These are phyloP conservation scores for Microcyclospora pomicola DNA, from an alignment of 2,329 filamentous ascomycete genomes.

Conservation along the genomic window DNA sequence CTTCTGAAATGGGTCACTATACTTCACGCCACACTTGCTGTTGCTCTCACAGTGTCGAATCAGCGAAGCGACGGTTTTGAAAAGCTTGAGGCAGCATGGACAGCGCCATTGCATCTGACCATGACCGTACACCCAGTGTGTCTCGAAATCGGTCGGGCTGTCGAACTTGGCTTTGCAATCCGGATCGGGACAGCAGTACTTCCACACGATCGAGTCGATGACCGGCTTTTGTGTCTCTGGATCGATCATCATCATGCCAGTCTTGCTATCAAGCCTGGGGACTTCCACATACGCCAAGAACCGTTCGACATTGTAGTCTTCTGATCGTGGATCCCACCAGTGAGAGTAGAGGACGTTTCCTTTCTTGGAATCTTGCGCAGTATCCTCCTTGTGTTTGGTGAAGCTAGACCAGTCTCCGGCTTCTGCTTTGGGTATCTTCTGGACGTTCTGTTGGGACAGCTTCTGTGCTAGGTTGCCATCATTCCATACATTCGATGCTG, in stretches of 20 bases:
- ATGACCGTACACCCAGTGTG: conserved; percentile 25
- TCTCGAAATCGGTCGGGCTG: conserved; percentile 18
- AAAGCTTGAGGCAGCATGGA: conserved; percentile 28
- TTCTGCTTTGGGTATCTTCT: no score
- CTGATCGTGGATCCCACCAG: conserved; percentile 1
- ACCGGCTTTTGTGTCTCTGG: conserved; percentile 37
- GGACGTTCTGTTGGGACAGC: no score
- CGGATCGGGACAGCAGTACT: conserved; percentile 41
- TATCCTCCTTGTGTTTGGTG: no score
- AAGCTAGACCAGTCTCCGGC: no score
- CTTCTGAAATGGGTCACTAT: conserved; percentile 21
- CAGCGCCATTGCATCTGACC: conserved; percentile 24
- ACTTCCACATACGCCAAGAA: conserved; percentile 12
- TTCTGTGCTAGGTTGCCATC: no score
- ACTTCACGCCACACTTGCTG: conserved; percentile 22
- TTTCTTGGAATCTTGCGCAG: no score
- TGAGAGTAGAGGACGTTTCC: no score
- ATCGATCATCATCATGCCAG: conserved; percentile 29
- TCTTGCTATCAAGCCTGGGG: conserved; percentile 21
- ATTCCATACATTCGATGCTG: no score
- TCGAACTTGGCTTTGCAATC: conserved; percentile 30
- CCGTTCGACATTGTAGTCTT: conserved; percentile 11
- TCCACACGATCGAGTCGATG: conserved; percentile 27
- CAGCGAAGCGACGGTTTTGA: conserved; percentile 24
- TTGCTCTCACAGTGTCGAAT: conserved; percentile 28